Base-by-base conservation (phyloP, 495 filamentous ascomycete genomes). In the Neurospora sp. region DNA sequence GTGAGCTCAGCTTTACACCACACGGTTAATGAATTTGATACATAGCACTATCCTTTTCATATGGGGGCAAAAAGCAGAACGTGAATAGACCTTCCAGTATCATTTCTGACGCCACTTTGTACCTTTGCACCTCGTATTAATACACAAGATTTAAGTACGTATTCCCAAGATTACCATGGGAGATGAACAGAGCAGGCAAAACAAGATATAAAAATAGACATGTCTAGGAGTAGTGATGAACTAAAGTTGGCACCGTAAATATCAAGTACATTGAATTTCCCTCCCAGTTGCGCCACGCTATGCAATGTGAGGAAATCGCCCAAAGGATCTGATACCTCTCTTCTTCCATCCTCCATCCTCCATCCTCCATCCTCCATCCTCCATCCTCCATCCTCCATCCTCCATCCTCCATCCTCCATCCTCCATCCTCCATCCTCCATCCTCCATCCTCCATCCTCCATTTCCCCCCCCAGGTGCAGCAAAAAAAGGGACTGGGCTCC, bases 221-320 rank as follows among this genome's bases (percentile, higher is more conserved):
- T 18, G 6, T 35, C 53, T 35, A 65, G 53, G 27, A 35, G 27
- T 27, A 59, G 22, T 27, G 14, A 35, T 65, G 12, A 35, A 65
- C 12, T 31, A 35, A 61, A 61, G 12, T 4, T 65, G 27, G 27
- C 14, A 65, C 53, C 31, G 27, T 65, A 37, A 65, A 65, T 65
- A 12, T 65, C 27, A 65, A 65, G 53, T 65, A 35, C 53, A 35
- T 65, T 65, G 53, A 35, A 65, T 65, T 65, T 65, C 14, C 14
- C 53, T 65, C 27, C 53, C 53, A 65, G 27, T 65, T 73, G 73
- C 78, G 74, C 78, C 78, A 40, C 76, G 78, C 78, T 80, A 80
- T 79, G 78, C 78, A 76, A 73, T 37, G 70, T 73, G 71, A 39
- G 42, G 31, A 71, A 39, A 31, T 65, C 27, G 53, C 53, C 37